Evolutionary conservation across 768 basidiomycete species (phyloP), one percentile per base, ranked within the genome.

Genomic region (Amanita muscaria): DNA sequence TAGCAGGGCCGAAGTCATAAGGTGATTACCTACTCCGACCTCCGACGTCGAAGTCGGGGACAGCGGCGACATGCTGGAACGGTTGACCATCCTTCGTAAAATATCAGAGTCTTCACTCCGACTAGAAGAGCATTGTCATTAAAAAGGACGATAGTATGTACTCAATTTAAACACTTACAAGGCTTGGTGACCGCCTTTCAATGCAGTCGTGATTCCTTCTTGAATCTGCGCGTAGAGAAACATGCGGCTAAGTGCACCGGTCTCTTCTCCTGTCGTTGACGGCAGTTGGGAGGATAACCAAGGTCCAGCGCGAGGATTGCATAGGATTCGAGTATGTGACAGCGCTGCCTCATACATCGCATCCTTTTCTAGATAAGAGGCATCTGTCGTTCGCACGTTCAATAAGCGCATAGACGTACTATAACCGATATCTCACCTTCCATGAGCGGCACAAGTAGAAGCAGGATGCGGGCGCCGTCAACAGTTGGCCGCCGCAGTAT

Each of bases 151-250:
- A 21, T 56, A n/a, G 53, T 42, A 22, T 14, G 35, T 8, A 24
- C 18, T 14, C 27, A 19, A 33, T 16, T 15, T 32, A 9, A 31
- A 30, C 23, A 49, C 87, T 54, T 65, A 89, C 88, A 94, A 63
- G 36, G 83, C 67, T 37, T 94, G 70, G 30, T 88, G 81, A 2
- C 88, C 83, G n/a, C 92, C 92, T 40, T 80, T 74, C 47, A 93
- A 70, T 16, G 83, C 92, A 7, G 78, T 85, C 1, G 79, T 78
- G 16, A 92, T 73, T 22, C 88, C 87, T 62, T 94, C 92, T 48
- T 88, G 81, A 19, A 84, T 77, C 50, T 90, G 78, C 5, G 85
- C 79, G 54, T 91, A 94, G 87, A 89, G 94, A 59, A 89, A 93
- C 24, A 93, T 71, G 23, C 91, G 72, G 2, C 87, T 80, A 25